Conservation (phyloP, 1,284 basidiomycete species). For the Gomphus bonarii region DNA sequence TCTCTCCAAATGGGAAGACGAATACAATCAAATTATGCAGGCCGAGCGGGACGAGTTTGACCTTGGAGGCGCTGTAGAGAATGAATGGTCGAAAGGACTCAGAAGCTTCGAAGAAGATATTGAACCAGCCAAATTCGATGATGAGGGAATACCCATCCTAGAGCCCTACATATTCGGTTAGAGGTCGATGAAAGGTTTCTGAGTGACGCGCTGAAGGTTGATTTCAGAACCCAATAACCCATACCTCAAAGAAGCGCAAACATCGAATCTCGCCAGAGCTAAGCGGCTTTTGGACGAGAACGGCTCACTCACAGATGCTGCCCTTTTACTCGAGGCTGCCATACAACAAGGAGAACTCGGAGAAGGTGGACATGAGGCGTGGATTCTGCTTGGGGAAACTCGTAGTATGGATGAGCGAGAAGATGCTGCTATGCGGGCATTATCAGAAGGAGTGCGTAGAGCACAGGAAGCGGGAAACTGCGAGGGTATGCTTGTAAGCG, state of each 20-base stretch:
- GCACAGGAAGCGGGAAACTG: slow-evolving; percentile 59
- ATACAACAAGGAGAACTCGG: slow-evolving; percentile 72
- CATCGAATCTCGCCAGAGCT: slow-evolving; percentile 55
- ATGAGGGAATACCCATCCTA: slow-evolving; percentile 63
- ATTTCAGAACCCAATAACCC: slow-evolving; percentile 54
- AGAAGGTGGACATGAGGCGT: slow-evolving; percentile 79
- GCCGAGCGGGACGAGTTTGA: slow-evolving; percentile 53
- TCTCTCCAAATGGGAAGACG: slow-evolving; percentile 79
- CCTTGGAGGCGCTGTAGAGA: slow-evolving; percentile 48
- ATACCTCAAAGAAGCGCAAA: slow-evolving; percentile 46
- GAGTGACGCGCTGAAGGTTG: neutral
- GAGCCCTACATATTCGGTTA: slow-evolving; percentile 68
- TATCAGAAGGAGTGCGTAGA: slow-evolving; percentile 54
- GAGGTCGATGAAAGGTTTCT: slow-evolving; percentile 16
- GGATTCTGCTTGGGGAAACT: slow-evolving; percentile 89
- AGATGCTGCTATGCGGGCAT: slow-evolving; percentile 67
- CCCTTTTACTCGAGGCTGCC: slow-evolving; percentile 78
- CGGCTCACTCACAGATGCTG: slow-evolving; percentile 79
- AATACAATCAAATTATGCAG: slow-evolving; percentile 76
- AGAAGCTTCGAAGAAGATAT: slow-evolving; percentile 31
- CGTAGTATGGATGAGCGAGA: slow-evolving; percentile 96
- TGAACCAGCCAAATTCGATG: slow-evolving; percentile 44
- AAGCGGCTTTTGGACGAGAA: slow-evolving; percentile 69
- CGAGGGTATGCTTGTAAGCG: slow-evolving; percentile 72
- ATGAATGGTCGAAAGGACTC: slow-evolving; percentile 49